Evolutionary conservation across 495 filamentous ascomycete genomes (phyloP).

Genomic region (Penicillium dipodomyicola): DNA sequence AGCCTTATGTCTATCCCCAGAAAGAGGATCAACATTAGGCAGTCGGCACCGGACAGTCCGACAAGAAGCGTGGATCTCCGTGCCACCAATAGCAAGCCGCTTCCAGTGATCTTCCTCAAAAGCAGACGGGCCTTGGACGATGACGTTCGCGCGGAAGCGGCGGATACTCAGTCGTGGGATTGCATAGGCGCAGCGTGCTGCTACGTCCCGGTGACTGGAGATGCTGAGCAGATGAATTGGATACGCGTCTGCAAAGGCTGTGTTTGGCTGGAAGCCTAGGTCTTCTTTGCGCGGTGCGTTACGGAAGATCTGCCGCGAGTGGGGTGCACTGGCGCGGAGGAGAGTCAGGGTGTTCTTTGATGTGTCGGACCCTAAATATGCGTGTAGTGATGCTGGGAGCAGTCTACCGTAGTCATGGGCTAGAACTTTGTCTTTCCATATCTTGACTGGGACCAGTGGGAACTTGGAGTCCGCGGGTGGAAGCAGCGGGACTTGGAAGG

Average conservation of each 20-base stretch:
- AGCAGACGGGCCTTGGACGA: slow-evolving; percentile 60
- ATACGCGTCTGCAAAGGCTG: slow-evolving; percentile 86
- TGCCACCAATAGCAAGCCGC: slow-evolving; percentile 53
- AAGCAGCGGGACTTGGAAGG: slow-evolving; percentile 62
- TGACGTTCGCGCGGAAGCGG: slow-evolving; percentile 83
- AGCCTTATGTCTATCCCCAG: slow-evolving; percentile 62
- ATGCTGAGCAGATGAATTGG: slow-evolving; percentile 80
- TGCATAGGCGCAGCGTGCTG: slow-evolving; percentile 46
- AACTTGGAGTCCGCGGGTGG: slow-evolving; percentile 57
- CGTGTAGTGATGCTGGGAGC: slow-evolving; percentile 55
- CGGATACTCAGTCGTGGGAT: slow-evolving; percentile 62
- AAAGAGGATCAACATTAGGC: slow-evolving; percentile 77
- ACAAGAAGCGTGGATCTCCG: slow-evolving; percentile 59
- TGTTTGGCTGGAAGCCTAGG: slow-evolving; percentile 71
- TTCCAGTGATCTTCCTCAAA: slow-evolving; percentile 82
- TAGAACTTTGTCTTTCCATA: slow-evolving; percentile 71
- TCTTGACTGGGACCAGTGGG: slow-evolving; percentile 59
- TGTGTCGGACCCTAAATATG: slow-evolving; percentile 47
- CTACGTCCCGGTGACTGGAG: slow-evolving; percentile 65
- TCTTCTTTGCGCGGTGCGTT: slow-evolving; percentile 68
- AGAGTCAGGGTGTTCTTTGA: slow-evolving; percentile 56
- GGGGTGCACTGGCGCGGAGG: slow-evolving; percentile 64
- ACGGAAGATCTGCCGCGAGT: slow-evolving; percentile 66
- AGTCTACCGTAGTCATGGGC: slow-evolving; percentile 48
- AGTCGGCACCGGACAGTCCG: slow-evolving; percentile 76